These are phyloP conservation scores for Neopestalotiopsis clavispora DNA, from an alignment of 2,329 filamentous ascomycete genomes.

Conservation along the genomic window DNA sequence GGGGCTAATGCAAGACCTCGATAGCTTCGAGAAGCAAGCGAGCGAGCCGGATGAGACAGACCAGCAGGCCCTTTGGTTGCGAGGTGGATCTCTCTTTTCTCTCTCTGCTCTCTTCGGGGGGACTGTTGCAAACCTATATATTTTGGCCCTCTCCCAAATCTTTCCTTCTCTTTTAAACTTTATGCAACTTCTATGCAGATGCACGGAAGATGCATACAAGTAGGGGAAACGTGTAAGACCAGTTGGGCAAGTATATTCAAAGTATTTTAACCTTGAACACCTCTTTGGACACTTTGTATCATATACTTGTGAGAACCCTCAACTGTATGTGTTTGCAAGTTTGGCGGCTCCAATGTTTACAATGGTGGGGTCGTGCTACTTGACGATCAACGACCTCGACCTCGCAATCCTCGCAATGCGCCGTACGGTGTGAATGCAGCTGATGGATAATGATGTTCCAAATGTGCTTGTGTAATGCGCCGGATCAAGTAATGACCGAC, in stretches of 20 bases:
- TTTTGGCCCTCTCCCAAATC: not conserved
- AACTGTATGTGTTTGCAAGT: not conserved
- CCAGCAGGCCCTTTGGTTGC: not conserved
- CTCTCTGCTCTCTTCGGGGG: not conserved
- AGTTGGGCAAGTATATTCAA: no score
- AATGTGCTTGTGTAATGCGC: not conserved
- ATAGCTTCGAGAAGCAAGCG: conserved; percentile 12
- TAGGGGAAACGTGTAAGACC: not conserved
- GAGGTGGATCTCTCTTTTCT: not conserved
- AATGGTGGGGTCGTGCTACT: conserved; percentile 1
- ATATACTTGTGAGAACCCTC: not conserved
- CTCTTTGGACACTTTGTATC: not conserved
- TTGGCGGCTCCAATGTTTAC: not conserved
- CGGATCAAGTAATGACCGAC: conserved; percentile 4
- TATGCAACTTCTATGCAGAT: conserved; percentile 11
- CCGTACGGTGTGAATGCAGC: not conserved
- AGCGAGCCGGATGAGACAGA: conserved; percentile 3
- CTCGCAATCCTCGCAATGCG: not conserved
- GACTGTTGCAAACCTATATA: not conserved
- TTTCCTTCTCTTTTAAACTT: not conserved
- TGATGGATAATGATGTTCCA: not conserved
- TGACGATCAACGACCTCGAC: not conserved
- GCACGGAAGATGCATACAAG: not conserved
- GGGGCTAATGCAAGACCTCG: conserved; percentile 19
- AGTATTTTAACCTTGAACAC: not conserved